Evolutionary conservation across 345 rosid species (phyloP).

Genomic region (Hevea brasiliensis): DNA sequence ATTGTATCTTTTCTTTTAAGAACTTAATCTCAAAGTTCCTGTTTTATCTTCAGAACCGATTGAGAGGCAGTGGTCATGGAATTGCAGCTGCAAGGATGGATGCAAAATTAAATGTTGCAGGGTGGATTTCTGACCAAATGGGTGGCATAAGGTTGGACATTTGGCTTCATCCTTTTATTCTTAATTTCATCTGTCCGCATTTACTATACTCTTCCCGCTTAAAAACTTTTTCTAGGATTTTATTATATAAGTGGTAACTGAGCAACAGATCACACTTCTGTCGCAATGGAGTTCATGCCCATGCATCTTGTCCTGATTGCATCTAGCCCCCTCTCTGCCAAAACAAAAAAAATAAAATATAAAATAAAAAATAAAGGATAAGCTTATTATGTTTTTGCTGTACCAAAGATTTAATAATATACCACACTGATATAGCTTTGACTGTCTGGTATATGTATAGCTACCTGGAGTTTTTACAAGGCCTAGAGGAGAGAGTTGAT

Average conservation of each 20-base stretch:
- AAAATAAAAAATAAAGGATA: neutral
- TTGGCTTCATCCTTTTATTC: conserved; percentile 6
- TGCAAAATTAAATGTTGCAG: conserved; percentile 83
- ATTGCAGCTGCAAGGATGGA: conserved; percentile 91
- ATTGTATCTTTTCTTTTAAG: conserved; percentile 1
- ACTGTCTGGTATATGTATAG: conserved; percentile 39
- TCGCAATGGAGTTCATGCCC: neutral
- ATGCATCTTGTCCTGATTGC: neutral
- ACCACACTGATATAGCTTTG: conserved; percentile 14
- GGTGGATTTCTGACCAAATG: conserved; percentile 99
- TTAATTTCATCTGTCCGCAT: conserved; percentile 2
- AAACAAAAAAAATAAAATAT: no score
- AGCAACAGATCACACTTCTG: neutral
- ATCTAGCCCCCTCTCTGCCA: no score
- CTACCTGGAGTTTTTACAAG: conserved; percentile 76
- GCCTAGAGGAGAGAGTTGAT: conserved; percentile 82
- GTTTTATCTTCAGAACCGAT: conserved; percentile 57
- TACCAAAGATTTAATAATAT: neutral
- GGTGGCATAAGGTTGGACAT: conserved; percentile 81
- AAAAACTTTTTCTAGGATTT: conserved; percentile 6
- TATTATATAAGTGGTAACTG: conserved; percentile 2
- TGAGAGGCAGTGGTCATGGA: conserved; percentile 93
- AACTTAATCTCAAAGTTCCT: conserved; percentile 11
- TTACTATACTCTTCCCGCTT: neutral
- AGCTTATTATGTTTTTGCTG: neutral